phyloP scores from a whole-genome alignment of 768 basidiomycete genomes.

The Hysterangium stoloniferum region DNA sequence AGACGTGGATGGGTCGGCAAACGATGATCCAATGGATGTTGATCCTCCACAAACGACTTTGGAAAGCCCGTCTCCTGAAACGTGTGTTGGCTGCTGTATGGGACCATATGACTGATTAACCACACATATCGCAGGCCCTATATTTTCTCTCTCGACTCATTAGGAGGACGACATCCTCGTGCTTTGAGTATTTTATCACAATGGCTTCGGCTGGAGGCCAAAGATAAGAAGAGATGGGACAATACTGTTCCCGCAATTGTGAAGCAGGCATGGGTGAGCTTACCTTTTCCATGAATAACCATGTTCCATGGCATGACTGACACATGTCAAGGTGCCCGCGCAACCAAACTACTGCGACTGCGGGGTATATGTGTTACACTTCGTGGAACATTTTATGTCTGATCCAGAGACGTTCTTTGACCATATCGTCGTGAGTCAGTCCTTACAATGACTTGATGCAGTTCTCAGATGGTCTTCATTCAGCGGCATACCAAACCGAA shows the following conservation, averaged over 20 bases:
- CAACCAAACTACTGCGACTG: constrained; percentile 92
- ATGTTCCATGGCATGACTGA: not conserved
- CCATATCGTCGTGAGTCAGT: constrained; percentile 34
- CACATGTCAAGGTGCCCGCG: constrained; percentile 57
- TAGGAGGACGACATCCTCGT: constrained; percentile 63
- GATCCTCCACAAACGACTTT: constrained; percentile 3
- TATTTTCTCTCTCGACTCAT: constrained; percentile 87
- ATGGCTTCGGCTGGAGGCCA: constrained; percentile 75
- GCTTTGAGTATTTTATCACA: constrained; percentile 50
- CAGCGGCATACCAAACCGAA: constrained; percentile 4
- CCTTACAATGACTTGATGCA: not conserved
- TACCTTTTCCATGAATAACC: not conserved
- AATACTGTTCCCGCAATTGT: constrained; percentile 34
- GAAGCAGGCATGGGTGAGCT: constrained; percentile 45
- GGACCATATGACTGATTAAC: not conserved
- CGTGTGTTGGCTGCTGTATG: not conserved
- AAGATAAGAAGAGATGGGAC: constrained; percentile 50
- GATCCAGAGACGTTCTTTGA: constrained; percentile 46
- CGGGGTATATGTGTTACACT: constrained; percentile 86
- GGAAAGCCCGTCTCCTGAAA: not conserved
- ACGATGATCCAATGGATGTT: constrained; percentile 6
- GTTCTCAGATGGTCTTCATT: not conserved
- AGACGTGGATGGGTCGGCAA: not conserved
- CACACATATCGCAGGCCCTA: constrained; percentile 43
- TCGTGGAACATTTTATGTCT: constrained; percentile 67